A percentile compares a stretch with the other conserved stretches of the same genome.
These are phyloP conservation scores for Daedaleopsis nitida DNA, from an alignment of 768 basidiomycete genomes.

Conservation along the genomic window DNA sequence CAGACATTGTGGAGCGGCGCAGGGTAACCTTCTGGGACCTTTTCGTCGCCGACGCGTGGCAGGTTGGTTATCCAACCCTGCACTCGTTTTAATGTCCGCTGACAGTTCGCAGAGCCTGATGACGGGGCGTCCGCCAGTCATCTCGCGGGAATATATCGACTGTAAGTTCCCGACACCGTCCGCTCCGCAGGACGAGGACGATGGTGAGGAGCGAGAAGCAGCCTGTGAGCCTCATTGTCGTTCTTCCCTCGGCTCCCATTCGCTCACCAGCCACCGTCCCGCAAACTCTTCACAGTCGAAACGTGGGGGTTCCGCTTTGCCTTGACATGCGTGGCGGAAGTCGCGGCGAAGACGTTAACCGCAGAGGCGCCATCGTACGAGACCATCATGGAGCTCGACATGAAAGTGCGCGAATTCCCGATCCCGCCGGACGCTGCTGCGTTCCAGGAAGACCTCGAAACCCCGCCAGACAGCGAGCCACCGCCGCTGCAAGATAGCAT, in stretches of 20 bases:
- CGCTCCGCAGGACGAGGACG: slow-evolving; percentile 30
- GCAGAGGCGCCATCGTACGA: slow-evolving; percentile 68
- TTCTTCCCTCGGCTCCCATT: not conserved
- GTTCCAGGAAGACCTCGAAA: slow-evolving; percentile 31
- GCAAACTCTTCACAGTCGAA: slow-evolving; percentile 43
- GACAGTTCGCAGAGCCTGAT: slow-evolving; percentile 54
- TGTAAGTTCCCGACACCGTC: slow-evolving; percentile 52
- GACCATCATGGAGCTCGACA: slow-evolving; percentile 66
- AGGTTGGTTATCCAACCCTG: slow-evolving; percentile 41
- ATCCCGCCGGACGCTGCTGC: slow-evolving; percentile 48
- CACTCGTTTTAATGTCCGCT: not conserved
- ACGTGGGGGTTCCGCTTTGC: slow-evolving; percentile 68
- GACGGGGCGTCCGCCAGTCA: slow-evolving; percentile 71
- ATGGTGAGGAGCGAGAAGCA: slow-evolving; percentile 20
- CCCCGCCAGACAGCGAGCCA: slow-evolving; percentile 21
- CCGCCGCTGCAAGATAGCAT: slow-evolving; percentile 35
- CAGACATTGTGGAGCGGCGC: slow-evolving; percentile 64
- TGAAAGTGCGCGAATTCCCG: slow-evolving; percentile 67
- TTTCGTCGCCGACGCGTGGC: slow-evolving; percentile 71
- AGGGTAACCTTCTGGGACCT: slow-evolving; percentile 79
- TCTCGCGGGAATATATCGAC: slow-evolving; percentile 67
- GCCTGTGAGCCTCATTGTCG: slow-evolving; percentile 9
- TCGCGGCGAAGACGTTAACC: slow-evolving; percentile 60
- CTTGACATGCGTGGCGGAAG: slow-evolving; percentile 63
- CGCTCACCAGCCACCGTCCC: slow-evolving; percentile 1